Percentiles rank a stretch among this genome's conserved stretches.
These are phyloP conservation scores for Gonapodya prolifera DNA, from an alignment of 192 early-diverging fungal genomes.

Conservation along the genomic window DNA sequence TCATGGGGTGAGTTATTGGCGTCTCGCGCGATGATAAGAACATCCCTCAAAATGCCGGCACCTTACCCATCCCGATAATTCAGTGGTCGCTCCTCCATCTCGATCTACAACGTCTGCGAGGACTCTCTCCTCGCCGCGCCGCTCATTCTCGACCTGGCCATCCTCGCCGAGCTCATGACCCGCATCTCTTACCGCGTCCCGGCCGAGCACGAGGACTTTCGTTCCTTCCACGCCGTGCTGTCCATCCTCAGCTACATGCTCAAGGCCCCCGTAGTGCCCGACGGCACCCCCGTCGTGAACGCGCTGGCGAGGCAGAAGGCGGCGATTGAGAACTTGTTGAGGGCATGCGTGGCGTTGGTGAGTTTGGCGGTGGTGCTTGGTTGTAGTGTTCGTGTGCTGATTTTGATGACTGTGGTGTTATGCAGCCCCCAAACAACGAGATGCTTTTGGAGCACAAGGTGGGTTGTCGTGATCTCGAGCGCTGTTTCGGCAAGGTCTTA, in stretches of 20 bases:
- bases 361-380: too few relatives aligned
- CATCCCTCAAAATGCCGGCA: not conserved
- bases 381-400: too few relatives aligned
- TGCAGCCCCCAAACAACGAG: conserved; percentile 95
- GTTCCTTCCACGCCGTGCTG: conserved; percentile 86
- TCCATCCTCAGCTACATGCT: conserved; percentile 91
- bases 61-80: not conserved
- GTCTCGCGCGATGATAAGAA: not conserved
- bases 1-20: conserved; percentile 58
- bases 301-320: conserved; percentile 86
- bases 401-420: too few relatives aligned
- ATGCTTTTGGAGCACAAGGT: conserved; percentile 57
- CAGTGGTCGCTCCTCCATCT: conserved; percentile 83
- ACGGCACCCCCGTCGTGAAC: conserved; percentile 86
- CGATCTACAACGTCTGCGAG: conserved; percentile 98
- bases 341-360: conserved; percentile 96
- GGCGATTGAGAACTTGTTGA: conserved; percentile 96
- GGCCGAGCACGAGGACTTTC: conserved; percentile 59
- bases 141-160: conserved; percentile 89
- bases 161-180: conserved; percentile 94
- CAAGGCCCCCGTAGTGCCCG: conserved; percentile 92
- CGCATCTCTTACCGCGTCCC: conserved; percentile 83
- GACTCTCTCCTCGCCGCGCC: conserved; percentile 96
- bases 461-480: too few relatives aligned
- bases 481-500: too few relatives aligned